Evolutionary conservation across 2,329 filamentous ascomycete genomes (phyloP).

Genomic region (Amauroascus niger): DNA sequence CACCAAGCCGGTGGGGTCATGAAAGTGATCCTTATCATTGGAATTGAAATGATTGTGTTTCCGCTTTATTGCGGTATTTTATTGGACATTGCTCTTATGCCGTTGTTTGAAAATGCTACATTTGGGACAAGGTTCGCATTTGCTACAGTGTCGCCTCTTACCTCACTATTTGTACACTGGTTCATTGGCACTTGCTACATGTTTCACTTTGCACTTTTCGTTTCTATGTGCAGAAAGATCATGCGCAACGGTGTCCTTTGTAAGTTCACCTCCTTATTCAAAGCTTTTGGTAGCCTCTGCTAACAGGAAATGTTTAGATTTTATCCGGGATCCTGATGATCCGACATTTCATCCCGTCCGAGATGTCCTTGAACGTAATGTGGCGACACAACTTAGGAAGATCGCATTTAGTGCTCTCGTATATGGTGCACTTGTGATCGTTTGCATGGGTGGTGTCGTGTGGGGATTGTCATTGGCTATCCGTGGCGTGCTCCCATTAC

Average conservation of each 20-base stretch:
- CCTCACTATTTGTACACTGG: conserved; percentile 95
- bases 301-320: conserved; percentile 49
- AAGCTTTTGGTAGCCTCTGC: background rate
- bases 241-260: conserved; percentile 89
- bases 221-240: conserved; percentile 97
- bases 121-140: conserved; percentile 69
- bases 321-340: conserved; percentile 95
- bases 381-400: conserved; percentile 87
- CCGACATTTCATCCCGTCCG: conserved; percentile 96
- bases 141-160: conserved; percentile 67
- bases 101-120: conserved; percentile 74
- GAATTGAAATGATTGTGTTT: conserved; percentile 97
- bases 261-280: conserved; percentile 41
- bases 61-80: conserved; percentile 90
- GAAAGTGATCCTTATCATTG: conserved; percentile 97
- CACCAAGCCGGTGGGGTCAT: conserved; percentile 92
- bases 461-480: conserved; percentile 70
- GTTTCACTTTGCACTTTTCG: conserved; percentile 98
- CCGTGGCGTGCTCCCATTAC: conserved; percentile 69
- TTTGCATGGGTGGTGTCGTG: conserved; percentile 90
- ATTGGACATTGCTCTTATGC: conserved; percentile 77
- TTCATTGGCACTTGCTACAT: conserved; percentile 98
- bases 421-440: conserved; percentile 82
- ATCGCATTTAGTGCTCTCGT: conserved; percentile 93
- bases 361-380: conserved; percentile 86